These are phyloP conservation scores for Volutella citrinella DNA, from an alignment of 2,329 filamentous ascomycete species.

Conservation along the genomic window DNA sequence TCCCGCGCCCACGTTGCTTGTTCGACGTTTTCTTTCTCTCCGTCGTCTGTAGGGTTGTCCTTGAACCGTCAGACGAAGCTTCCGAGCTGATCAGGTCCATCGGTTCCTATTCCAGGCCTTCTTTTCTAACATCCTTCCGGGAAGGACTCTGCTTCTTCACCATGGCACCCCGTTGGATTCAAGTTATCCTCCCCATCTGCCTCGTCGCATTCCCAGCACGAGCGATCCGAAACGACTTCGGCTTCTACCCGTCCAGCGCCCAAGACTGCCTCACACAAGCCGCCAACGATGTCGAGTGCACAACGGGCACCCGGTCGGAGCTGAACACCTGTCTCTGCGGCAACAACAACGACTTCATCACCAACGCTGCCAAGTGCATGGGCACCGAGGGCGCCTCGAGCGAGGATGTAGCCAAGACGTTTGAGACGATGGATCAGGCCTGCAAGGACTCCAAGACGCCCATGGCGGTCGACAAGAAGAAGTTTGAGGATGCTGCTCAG, in stretches of 20 bases:
- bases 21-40: too few relatives aligned
- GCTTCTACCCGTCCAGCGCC: constrained; percentile 29
- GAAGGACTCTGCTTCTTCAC: too few relatives aligned
- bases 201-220: constrained; percentile 21
- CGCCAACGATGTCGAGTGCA: constrained; percentile 39
- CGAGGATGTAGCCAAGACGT: constrained; percentile 42
- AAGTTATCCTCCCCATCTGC: constrained; percentile 24
- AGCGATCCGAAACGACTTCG: constrained; percentile 30
- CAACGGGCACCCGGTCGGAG: constrained; percentile 32
- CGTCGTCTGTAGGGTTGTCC: too few relatives aligned
- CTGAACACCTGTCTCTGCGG: constrained; percentile 50
- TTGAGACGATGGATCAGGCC: constrained; percentile 39
- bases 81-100: too few relatives aligned
- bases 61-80: too few relatives aligned
- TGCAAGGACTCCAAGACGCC: constrained; percentile 44
- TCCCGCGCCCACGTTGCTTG: too few relatives aligned
- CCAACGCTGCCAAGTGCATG: constrained; percentile 44
- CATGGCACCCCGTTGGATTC: constrained; percentile 25
- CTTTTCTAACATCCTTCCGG: too few relatives aligned
- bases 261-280: constrained; percentile 42
- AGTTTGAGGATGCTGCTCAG: constrained; percentile 39
- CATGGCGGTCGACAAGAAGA: constrained; percentile 38
- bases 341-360: constrained; percentile 48
- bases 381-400: constrained; percentile 33
- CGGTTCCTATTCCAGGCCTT: too few relatives aligned